Base-by-base conservation (phyloP, 352 stramenopile species). In the Vaucheria bursata region DNA sequence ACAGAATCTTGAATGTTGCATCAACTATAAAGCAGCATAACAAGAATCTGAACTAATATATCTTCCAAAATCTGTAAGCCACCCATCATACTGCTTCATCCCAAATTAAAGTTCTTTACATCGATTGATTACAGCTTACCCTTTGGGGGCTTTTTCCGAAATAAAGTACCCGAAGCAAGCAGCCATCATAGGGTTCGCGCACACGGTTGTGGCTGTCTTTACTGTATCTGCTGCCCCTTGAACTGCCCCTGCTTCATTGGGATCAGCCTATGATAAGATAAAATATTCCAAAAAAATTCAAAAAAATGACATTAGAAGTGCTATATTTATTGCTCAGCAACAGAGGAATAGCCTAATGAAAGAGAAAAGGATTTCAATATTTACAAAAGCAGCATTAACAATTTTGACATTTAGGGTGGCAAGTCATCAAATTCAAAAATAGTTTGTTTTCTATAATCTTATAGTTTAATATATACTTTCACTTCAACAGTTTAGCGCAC, bases 171-270 rank as follows among this genome's bases (percentile, higher is more conserved):
- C 77, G 71, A 83, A 83, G 0, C 72, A 72, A 72, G 71, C 77
- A 4, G 77, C 69, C 77, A 83, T 79, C 0, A 83, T 49, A 65
- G 80, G 80, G 50, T 70, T 67, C 7, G 66, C 77, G n/a, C 75
- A 49, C 34, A 84, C 72, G 59, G 36, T 81, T 37, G 77, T 82
- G 31, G 81, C 1, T 1, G 80, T 85, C 70, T 79, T 82, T 12
- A 83, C 68, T 0, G 80, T 84, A 36, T 85, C 80, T 0, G 76
- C 70, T 2, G 80, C 76, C 35, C 80, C 80, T 39, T 85, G 80
- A 25, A 85, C 29, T 25, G 80, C 80, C 1, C 80, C 80, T 1
- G 67, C 73, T 33, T 84, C 80, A n/a, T 65, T 37, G n/a, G 65
- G 35, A 1, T 35, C 75, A 7, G 78, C 80, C 80, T 85, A 65